These are phyloP conservation scores for Ensete glaucum DNA, from an alignment of 176 grass and related monocot genomes.

Conservation along the genomic window DNA sequence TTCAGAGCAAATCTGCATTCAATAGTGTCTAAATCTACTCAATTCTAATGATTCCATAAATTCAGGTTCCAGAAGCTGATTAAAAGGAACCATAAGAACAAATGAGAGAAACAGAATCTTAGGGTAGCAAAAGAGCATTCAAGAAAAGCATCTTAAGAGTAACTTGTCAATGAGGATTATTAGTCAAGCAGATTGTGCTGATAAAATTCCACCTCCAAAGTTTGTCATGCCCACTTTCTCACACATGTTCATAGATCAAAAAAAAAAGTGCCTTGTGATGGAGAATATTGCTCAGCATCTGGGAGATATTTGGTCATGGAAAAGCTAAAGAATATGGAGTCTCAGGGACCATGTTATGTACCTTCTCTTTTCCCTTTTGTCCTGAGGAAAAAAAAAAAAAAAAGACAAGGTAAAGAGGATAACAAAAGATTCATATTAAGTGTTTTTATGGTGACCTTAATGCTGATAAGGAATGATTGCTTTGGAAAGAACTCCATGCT, in stretches of 20 bases:
- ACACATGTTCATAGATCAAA: background rate
- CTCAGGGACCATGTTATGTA: background rate
- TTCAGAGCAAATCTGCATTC: no score
- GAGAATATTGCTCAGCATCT: background rate
- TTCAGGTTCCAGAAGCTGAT: constrained; percentile 16
- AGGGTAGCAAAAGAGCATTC: constrained; percentile 22
- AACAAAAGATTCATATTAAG: background rate
- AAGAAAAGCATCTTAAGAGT: background rate
- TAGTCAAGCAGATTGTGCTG: background rate
- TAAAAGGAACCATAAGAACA: constrained; percentile 21
- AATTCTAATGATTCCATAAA: no score
- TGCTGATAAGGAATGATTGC: no score
- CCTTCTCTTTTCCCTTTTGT: background rate
- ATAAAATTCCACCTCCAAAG: constrained; percentile 4
- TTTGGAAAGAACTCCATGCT: no score
- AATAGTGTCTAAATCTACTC: no score
- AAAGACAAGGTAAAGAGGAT: background rate
- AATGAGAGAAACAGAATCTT: constrained; percentile 66
- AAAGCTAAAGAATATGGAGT: background rate
- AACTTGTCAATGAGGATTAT: background rate
- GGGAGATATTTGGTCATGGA: background rate
- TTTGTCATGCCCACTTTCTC: background rate
- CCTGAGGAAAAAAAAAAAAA: background rate
- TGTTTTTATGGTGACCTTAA: no score
- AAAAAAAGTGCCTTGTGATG: background rate